Percentiles rank a stretch among this genome's conserved stretches.
Conservation (phyloP, 2,329 filamentous ascomycete genomes). For the Paecilomyces sp. region DNA sequence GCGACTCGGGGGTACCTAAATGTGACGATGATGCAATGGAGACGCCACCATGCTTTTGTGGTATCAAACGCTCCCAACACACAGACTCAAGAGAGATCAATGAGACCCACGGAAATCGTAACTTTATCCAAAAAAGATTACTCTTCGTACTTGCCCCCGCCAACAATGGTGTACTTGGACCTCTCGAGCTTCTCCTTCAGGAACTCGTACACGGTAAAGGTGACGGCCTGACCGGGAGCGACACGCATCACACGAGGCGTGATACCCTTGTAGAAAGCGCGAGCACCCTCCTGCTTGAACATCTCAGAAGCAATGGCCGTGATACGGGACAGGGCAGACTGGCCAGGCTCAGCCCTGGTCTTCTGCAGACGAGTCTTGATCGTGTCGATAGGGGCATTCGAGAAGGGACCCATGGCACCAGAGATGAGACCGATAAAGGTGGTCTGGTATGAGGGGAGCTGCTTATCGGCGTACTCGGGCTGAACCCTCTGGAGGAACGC, state of each 20-base stretch:
- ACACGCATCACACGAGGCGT: constrained; percentile 96
- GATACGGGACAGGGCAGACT: constrained; percentile 74
- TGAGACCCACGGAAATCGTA: neutral
- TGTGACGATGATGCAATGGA: neutral
- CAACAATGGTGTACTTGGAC: constrained; percentile 53
- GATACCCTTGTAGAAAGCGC: constrained; percentile 98
- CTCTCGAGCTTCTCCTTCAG: constrained; percentile 66
- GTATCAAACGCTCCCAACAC: constrained; percentile 1
- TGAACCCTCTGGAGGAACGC: constrained; percentile 65
- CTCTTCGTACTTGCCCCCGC: constrained; percentile 55
- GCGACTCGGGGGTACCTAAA: neutral
- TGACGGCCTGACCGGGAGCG: constrained; percentile 83
- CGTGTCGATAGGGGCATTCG: constrained; percentile 95
- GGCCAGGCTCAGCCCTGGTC: constrained; percentile 72
- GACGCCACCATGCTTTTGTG: constrained; percentile 1
- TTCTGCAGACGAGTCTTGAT: constrained; percentile 97
- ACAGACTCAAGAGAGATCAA: neutral
- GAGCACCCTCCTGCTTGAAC: constrained; percentile 89
- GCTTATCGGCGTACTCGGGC: constrained; percentile 56
- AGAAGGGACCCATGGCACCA: constrained; percentile 91
- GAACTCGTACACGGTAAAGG: constrained; percentile 69
- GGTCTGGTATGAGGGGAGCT: constrained; percentile 82
- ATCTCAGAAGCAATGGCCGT: constrained; percentile 70
- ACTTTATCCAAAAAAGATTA: constrained; percentile 1
- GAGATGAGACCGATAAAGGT: constrained; percentile 83